Base-by-base conservation (phyloP, 2,329 filamentous ascomycete genomes). In the Beauveria varroae region DNA sequence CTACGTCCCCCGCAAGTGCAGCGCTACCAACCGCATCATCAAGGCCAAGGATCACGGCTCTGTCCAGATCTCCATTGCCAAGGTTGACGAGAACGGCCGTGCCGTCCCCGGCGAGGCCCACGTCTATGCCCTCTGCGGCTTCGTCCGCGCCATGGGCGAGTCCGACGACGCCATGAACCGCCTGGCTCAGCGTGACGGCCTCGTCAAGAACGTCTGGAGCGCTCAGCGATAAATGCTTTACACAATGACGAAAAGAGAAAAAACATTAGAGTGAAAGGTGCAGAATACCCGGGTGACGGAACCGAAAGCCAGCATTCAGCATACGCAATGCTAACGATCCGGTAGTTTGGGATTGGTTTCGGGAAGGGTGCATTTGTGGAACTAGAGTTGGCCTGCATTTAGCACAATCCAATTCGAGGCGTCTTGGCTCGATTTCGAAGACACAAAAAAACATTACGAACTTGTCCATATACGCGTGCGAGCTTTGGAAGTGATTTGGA, bases 1-100 rank as follows among this genome's bases (percentile, higher is more conserved):
- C 79, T 96, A 96, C 88, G 90, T 96, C 85, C 92, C 92, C 78
- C 91, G 93, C 86, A 98, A 97, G 86, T 98, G 93, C 90, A 91
- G 86, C 80, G 93, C 93, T 73, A 96, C 93, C 80, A 96, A 96
- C 91, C 91, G 95, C 83, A 97, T 98, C 86, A 98, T 99, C 88
- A 97, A 97, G 86, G 92, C 95, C 85, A 97, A 98, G 85, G 95
- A 99, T 83, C 95, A 99, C 86, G 93, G 91, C 73, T 96, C 91
- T 67, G 95, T 98, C 73, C 95, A 99, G 82, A 91, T 99, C 80
- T 91, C 89, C 73, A 84, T 99, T 77, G 93, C 89, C 80, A 98
- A 97, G 85, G 95, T 99, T 73, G 93, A 98, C 80, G 95, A 99
- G 88, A 96, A 93, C 83, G 95, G 95, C 78, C 91, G 93, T 73